Evolutionary conservation across 2,329 filamentous ascomycete species (phyloP).

Genomic region (Alternaria gansuensis): DNA sequence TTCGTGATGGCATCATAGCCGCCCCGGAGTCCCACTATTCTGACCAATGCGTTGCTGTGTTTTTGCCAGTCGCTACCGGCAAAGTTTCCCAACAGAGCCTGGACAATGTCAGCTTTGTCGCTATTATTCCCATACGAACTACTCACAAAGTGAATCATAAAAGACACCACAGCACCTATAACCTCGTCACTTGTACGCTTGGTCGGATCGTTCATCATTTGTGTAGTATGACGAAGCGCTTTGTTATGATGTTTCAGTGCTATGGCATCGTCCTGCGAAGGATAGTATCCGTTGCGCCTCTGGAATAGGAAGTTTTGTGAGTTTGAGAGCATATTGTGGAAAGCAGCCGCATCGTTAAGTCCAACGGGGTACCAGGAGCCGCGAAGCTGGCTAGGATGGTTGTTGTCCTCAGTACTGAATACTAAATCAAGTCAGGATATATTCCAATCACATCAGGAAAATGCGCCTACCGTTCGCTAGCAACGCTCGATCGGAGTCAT

Average conservation of each 20-base stretch:
- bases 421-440: slow-evolving; percentile 34
- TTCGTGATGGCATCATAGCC: slow-evolving; percentile 34
- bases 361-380: slow-evolving; percentile 43
- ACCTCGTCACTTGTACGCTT: slow-evolving; percentile 36
- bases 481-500: slow-evolving; percentile 34
- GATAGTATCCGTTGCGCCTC: slow-evolving; percentile 30
- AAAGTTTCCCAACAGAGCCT: slow-evolving; percentile 36
- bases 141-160: slow-evolving; percentile 44
- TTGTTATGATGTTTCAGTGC: slow-evolving; percentile 37
- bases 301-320: slow-evolving; percentile 41
- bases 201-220: slow-evolving; percentile 33
- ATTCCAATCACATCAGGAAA: background rate
- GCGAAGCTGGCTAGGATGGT: slow-evolving; percentile 35
- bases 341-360: slow-evolving; percentile 32
- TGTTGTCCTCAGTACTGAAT: slow-evolving; percentile 30
- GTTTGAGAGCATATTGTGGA: slow-evolving; percentile 41
- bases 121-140: no score
- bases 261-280: slow-evolving; percentile 32
- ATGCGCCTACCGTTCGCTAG: slow-evolving; percentile 38
- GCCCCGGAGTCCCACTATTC: slow-evolving; percentile 37
- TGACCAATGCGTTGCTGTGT: slow-evolving; percentile 37
- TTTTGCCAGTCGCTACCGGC: slow-evolving; percentile 32
- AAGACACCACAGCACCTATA: slow-evolving; percentile 32
- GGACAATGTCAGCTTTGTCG: slow-evolving; percentile 8
- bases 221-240: slow-evolving; percentile 30